These are phyloP conservation scores for Pseudodiploospora longispora DNA, from an alignment of 2,329 filamentous ascomycete genomes.

Conservation along the genomic window DNA sequence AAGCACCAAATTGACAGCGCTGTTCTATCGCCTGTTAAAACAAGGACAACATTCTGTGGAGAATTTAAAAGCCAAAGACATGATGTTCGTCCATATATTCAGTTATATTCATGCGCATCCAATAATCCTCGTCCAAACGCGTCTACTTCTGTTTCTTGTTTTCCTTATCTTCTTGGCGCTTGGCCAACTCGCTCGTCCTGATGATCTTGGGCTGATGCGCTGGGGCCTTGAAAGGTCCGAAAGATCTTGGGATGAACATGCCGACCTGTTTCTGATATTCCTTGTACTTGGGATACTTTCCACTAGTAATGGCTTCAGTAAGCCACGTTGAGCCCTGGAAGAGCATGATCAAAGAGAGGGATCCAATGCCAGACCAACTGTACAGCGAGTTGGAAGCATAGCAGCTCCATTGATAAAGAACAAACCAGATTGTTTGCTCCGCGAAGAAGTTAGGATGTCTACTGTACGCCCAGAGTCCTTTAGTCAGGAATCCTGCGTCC, in stretches of 20 bases:
- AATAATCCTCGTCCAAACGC: neutral
- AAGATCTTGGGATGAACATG: conserved; percentile 64
- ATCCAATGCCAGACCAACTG: conserved; percentile 72
- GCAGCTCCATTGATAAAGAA: conserved; percentile 82
- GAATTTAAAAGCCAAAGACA: too few species aligned
- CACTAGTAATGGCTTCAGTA: conserved; percentile 70
- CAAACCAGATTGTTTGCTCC: conserved; percentile 85
- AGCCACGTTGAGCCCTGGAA: conserved; percentile 88
- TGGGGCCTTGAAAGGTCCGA: conserved; percentile 35
- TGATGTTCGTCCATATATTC: too few species aligned
- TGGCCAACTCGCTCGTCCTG: conserved; percentile 42
- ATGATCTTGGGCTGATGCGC: conserved; percentile 35
- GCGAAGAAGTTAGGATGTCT: conserved; percentile 92
- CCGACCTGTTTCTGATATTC: conserved; percentile 77
- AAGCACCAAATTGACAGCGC: too few species aligned
- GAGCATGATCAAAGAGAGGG: conserved; percentile 61
- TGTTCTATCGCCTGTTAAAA: too few species aligned
- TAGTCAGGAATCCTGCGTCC: conserved; percentile 80
- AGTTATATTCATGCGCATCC: too few species aligned
- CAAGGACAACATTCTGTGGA: too few species aligned
- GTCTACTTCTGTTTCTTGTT: conserved; percentile 28
- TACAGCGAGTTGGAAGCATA: conserved; percentile 61
- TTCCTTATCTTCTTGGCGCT: conserved; percentile 30
- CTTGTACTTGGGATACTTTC: conserved; percentile 83
- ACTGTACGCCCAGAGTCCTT: conserved; percentile 78